Evolutionary conservation across 257 asterid species (phyloP).

Genomic region (Solanum appendiculatum): DNA sequence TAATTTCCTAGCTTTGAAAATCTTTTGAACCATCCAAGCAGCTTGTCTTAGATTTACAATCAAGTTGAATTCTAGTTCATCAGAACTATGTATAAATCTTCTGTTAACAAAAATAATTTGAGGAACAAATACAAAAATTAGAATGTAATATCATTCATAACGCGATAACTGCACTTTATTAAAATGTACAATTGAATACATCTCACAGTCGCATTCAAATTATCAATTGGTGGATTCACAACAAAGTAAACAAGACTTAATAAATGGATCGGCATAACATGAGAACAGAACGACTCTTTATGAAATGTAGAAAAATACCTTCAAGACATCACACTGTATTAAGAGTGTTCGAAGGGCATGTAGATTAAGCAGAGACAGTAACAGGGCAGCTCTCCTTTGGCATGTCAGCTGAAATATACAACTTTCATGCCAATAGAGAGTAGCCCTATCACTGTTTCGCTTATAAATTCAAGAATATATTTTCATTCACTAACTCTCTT

Average conservation of each 20-base stretch:
- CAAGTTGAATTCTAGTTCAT: too few species aligned
- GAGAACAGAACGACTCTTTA: neutral
- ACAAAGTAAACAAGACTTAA: neutral
- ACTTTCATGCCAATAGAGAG: neutral
- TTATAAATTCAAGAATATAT: neutral
- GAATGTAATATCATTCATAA: neutral
- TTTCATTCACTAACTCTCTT: neutral
- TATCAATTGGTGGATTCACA: neutral
- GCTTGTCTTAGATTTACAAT: neutral
- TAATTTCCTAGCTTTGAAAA: neutral
- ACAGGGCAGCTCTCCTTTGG: neutral
- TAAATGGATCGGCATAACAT: neutral
- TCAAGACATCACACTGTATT: too few species aligned
- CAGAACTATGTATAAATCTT: neutral
- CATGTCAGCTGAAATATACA: neutral
- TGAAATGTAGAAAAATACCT: too few species aligned
- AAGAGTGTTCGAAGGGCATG: neutral
- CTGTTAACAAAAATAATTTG: neutral
- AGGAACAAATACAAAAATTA: too few species aligned
- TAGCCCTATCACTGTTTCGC: slow-evolving; percentile 21
- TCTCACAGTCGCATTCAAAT: neutral
- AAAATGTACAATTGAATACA: neutral
- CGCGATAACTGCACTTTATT: neutral
- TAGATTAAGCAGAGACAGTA: neutral
- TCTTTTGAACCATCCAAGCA: neutral